These are phyloP conservation scores for Aureobasidium sp. DNA, from an alignment of 2,329 filamentous ascomycete species.

Conservation along the genomic window DNA sequence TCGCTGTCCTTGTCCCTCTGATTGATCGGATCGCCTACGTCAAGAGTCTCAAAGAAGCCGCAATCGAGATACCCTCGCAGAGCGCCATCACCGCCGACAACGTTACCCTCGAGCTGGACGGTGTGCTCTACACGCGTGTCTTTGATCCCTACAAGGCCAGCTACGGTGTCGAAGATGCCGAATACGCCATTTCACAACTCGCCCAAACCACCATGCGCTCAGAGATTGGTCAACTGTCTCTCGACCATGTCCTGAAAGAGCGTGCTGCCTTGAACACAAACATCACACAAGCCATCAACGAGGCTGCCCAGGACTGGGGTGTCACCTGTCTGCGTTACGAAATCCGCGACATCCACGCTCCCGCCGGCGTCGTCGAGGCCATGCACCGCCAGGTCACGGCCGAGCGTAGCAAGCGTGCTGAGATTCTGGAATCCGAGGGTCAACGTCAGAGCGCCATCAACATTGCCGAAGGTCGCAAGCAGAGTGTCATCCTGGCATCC, in stretches of 20 bases:
- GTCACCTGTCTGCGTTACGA: slow-evolving; percentile 95
- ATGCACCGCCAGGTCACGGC: slow-evolving; percentile 99
- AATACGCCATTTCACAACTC: slow-evolving; percentile 96
- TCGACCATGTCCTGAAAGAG: slow-evolving; percentile 97
- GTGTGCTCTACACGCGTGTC: slow-evolving; percentile 89
- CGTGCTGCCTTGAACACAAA: slow-evolving; percentile 93
- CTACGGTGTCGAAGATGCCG: slow-evolving; percentile 96
- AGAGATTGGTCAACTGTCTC: slow-evolving; percentile 91
- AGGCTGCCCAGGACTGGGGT: slow-evolving; percentile 94
- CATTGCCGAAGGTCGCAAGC: slow-evolving; percentile 95
- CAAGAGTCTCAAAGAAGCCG: slow-evolving; percentile 91
- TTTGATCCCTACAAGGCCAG: slow-evolving; percentile 98
- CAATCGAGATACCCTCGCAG: slow-evolving; percentile 95
- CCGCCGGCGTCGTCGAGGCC: slow-evolving; percentile 84
- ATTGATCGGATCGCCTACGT: slow-evolving; percentile 96
- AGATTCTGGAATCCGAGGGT: slow-evolving; percentile 95
- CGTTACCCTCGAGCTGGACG: slow-evolving; percentile 91
- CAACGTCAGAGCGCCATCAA: slow-evolving; percentile 98
- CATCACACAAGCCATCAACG: slow-evolving; percentile 98
- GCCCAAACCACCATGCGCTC: slow-evolving; percentile 98
- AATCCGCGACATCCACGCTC: slow-evolving; percentile 96
- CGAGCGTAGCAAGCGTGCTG: slow-evolving; percentile 92
- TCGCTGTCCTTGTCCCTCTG: slow-evolving; percentile 82
- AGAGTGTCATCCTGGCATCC: slow-evolving; percentile 91
- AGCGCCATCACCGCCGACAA: slow-evolving; percentile 98